A percentile compares a stretch with the other conserved stretches of the same genome.
Conservation (phyloP, 83 land plant species). For the Thuja plicata region DNA sequence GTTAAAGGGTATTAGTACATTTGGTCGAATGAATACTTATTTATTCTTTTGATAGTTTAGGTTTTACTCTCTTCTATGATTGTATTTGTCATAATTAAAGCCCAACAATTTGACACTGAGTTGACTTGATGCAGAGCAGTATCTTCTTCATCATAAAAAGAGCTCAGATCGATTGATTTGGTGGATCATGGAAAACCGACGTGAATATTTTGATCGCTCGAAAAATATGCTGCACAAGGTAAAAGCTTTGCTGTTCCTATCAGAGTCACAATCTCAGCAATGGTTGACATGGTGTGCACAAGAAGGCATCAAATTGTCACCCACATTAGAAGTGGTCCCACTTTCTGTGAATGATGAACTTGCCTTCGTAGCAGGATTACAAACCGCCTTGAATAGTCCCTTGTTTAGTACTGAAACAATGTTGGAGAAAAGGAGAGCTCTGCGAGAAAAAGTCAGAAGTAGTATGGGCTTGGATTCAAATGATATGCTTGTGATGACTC, state of each 20-base stretch:
- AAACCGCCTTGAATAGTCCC: conserved; percentile 52
- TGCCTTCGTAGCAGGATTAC: conserved; percentile 80
- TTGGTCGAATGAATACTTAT: not conserved
- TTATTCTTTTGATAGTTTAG: not conserved
- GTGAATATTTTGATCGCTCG: conserved; percentile 88
- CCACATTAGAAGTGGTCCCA: conserved; percentile 51
- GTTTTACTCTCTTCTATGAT: conserved; percentile 8
- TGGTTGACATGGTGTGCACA: conserved; percentile 84
- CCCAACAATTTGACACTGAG: not conserved
- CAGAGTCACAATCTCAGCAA: conserved; percentile 74
- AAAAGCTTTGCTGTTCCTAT: conserved; percentile 77
- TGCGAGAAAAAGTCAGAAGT: conserved; percentile 67
- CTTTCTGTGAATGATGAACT: conserved; percentile 94
- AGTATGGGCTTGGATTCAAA: conserved; percentile 78
- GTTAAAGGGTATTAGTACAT: conserved; percentile 1
- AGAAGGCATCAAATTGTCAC: conserved; percentile 65
- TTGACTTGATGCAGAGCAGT: conserved; percentile 65
- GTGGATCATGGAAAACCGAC: conserved; percentile 98
- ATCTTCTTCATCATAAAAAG: conserved; percentile 49
- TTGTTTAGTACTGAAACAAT: conserved; percentile 42
- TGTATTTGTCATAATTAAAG: conserved; percentile 2
- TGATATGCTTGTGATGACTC: conserved; percentile 79
- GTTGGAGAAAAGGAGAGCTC: conserved; percentile 44
- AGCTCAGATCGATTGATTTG: conserved; percentile 75
- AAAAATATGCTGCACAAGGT: conserved; percentile 73